A percentile compares a stretch with the other conserved stretches of the same genome.
phyloP scores from a whole-genome alignment of 2,329 filamentous ascomycete genomes.

The Trichoderma koningiopsis region DNA sequence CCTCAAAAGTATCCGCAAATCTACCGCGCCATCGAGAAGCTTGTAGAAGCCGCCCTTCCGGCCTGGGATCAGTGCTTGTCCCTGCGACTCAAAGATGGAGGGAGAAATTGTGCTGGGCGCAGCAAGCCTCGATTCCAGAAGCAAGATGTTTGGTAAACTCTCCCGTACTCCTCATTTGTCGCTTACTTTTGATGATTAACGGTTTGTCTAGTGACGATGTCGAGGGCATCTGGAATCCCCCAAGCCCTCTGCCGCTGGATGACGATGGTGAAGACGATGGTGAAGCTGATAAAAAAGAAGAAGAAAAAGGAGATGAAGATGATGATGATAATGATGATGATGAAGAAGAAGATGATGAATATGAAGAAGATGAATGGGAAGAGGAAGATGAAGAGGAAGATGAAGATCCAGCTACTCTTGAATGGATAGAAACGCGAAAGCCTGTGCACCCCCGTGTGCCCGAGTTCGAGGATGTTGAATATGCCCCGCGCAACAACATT shows the following conservation, averaged over 20 bases:
- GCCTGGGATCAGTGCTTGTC: not conserved
- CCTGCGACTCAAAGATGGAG: not conserved
- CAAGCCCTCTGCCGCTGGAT: not conserved
- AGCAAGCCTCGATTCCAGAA: not conserved
- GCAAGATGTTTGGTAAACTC: not conserved
- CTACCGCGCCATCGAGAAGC: conserved; percentile 40
- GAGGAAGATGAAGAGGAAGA: not conserved
- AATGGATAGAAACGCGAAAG: not conserved
- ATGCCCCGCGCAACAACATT: not conserved
- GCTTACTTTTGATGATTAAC: not conserved
- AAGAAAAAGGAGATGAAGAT: not conserved
- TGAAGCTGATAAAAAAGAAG: not conserved
- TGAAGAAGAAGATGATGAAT: not conserved
- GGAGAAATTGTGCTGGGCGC: not conserved
- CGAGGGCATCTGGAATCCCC: not conserved
- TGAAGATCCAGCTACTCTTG: not conserved
- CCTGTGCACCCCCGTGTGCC: not conserved
- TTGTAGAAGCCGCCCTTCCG: conserved; percentile 33
- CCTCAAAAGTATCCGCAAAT: conserved; percentile 34
- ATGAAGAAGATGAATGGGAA: not conserved
- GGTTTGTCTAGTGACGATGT: not conserved
- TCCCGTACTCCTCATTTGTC: too few species aligned
- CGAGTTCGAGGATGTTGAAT: not conserved
- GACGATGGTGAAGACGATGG: not conserved
- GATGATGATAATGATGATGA: not conserved